A percentile compares a stretch with the other conserved stretches of the same genome.
Evolutionary conservation across 495 filamentous ascomycete species (phyloP).

Genomic region (Symbiotaphrina buchneri): DNA sequence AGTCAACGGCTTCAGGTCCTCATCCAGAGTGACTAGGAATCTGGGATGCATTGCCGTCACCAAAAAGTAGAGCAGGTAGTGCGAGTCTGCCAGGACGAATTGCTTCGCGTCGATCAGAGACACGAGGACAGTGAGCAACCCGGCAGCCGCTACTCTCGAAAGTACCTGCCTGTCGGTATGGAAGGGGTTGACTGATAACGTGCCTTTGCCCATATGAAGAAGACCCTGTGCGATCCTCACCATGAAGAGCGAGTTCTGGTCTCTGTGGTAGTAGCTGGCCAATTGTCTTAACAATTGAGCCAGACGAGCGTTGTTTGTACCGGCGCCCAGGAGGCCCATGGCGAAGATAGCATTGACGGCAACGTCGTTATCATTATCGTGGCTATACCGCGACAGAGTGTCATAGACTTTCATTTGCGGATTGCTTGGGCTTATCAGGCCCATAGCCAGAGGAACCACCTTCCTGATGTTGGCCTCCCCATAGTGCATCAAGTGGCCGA

Average conservation of each 20-base stretch:
- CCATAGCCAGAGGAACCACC: slow-evolving; percentile 94
- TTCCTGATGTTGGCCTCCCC: slow-evolving; percentile 91
- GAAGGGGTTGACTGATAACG: slow-evolving; percentile 86
- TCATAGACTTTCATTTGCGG: slow-evolving; percentile 99
- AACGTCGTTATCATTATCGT: slow-evolving; percentile 98
- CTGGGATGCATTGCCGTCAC: slow-evolving; percentile 93
- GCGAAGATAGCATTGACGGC: slow-evolving; percentile 97
- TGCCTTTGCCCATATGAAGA: slow-evolving; percentile 98
- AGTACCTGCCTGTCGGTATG: slow-evolving; percentile 94
- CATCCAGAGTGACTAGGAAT: slow-evolving; percentile 88
- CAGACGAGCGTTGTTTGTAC: slow-evolving; percentile 93
- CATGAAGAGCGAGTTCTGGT: slow-evolving; percentile 94
- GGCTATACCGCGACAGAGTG: slow-evolving; percentile 89
- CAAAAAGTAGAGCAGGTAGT: slow-evolving; percentile 95
- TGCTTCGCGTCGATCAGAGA: slow-evolving; percentile 87
- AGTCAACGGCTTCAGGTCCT: slow-evolving; percentile 77
- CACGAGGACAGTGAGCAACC: slow-evolving; percentile 73
- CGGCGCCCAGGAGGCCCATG: slow-evolving; percentile 92
- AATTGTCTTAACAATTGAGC: slow-evolving; percentile 87
- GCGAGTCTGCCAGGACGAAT: slow-evolving; percentile 72
- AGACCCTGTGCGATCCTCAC: slow-evolving; percentile 96
- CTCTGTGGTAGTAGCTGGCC: slow-evolving; percentile 92
- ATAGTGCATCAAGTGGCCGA: slow-evolving; percentile 98
- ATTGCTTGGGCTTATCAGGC: slow-evolving; percentile 86
- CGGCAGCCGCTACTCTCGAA: slow-evolving; percentile 73